Evolutionary conservation across 2,329 filamentous ascomycete species (phyloP).

Genomic region (Penicillium griseofulvum): DNA sequence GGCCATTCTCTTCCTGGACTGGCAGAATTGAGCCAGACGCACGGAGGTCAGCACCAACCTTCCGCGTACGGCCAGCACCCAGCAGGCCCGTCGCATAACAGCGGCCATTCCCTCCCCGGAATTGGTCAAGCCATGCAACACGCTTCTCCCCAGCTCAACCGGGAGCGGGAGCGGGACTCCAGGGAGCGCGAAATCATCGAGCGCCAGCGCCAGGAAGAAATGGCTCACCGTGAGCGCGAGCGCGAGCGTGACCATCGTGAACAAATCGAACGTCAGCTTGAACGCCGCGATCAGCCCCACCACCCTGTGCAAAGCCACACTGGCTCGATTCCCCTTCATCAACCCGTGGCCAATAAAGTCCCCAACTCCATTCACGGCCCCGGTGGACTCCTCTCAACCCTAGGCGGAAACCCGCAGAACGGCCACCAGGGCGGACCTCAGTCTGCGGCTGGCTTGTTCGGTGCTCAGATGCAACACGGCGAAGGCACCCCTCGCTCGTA

Average conservation of each 20-base stretch:
- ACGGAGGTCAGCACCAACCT: constrained; percentile 41
- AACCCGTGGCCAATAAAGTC: constrained; percentile 82
- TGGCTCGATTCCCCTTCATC: constrained; percentile 86
- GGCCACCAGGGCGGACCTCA: constrained; percentile 56
- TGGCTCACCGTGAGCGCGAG: constrained; percentile 47
- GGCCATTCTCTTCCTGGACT: constrained; percentile 48
- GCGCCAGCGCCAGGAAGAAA: constrained; percentile 55
- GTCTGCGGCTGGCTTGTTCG: constrained; percentile 59
- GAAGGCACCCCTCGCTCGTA: constrained; percentile 56
- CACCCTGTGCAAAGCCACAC: constrained; percentile 83
- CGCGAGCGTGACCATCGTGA: constrained; percentile 51
- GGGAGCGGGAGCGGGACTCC: constrained; percentile 52
- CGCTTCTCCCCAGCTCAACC: constrained; percentile 43
- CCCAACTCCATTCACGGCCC: constrained; percentile 85
- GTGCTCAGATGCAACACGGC: constrained; percentile 60
- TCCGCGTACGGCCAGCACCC: constrained; percentile 45
- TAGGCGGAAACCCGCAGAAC: constrained; percentile 60
- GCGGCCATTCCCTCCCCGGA: constrained; percentile 40
- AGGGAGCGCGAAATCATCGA: constrained; percentile 53
- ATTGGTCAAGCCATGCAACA: constrained; percentile 45
- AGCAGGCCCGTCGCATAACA: constrained; percentile 35
- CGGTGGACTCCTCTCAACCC: constrained; percentile 77
- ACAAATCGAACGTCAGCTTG: constrained; percentile 57
- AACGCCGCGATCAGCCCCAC: constrained; percentile 59
- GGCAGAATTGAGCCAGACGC: constrained; percentile 47